A percentile compares a stretch with the other conserved stretches of the same genome.
Evolutionary conservation across 2,329 filamentous ascomycete genomes (phyloP).

Genomic region (Rutstroemia sp.): DNA sequence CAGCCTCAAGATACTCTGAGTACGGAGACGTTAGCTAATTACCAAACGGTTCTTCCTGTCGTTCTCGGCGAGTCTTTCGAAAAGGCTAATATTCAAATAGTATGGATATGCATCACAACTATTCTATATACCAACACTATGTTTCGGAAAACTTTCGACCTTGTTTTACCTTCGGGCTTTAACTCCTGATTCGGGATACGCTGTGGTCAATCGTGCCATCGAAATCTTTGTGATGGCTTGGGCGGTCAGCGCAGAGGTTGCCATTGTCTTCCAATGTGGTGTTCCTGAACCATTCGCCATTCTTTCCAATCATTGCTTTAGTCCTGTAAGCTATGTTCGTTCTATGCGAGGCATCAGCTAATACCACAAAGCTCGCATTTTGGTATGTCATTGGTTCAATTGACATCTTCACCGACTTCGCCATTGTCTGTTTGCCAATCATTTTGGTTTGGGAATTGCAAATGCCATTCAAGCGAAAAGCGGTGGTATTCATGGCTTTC

Average conservation of each 20-base stretch:
- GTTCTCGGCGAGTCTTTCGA: background rate
- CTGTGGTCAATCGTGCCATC: slow-evolving; percentile 10
- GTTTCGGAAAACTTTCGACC: slow-evolving; percentile 23
- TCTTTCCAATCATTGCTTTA: slow-evolving; percentile 18
- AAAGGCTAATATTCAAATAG: slow-evolving; percentile 7
- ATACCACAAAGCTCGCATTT: slow-evolving; percentile 18
- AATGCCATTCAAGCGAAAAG: slow-evolving; percentile 31
- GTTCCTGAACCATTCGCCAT: slow-evolving; percentile 23
- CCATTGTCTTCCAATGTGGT: slow-evolving; percentile 23
- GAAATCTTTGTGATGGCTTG: slow-evolving; percentile 3
- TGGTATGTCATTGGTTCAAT: slow-evolving; percentile 44
- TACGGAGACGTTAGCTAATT: background rate
- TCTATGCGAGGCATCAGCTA: background rate
- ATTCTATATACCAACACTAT: slow-evolving; percentile 24
- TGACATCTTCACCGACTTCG: slow-evolving; percentile 40
- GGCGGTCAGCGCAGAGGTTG: slow-evolving; percentile 1
- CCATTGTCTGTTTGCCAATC: slow-evolving; percentile 38
- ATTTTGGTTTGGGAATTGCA: slow-evolving; percentile 40
- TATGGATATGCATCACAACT: slow-evolving; percentile 24
- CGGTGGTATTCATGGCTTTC: slow-evolving; percentile 16
- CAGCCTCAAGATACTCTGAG: slow-evolving; percentile 11
- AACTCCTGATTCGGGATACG: slow-evolving; percentile 2
- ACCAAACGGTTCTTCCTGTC: slow-evolving; percentile 16
- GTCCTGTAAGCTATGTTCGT: slow-evolving; percentile 12
- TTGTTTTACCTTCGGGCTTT: slow-evolving; percentile 6